Percentiles rank a stretch among this genome's conserved stretches.
phyloP scores from a whole-genome alignment of 768 basidiomycete genomes.

The Podaxis pistillaris region DNA sequence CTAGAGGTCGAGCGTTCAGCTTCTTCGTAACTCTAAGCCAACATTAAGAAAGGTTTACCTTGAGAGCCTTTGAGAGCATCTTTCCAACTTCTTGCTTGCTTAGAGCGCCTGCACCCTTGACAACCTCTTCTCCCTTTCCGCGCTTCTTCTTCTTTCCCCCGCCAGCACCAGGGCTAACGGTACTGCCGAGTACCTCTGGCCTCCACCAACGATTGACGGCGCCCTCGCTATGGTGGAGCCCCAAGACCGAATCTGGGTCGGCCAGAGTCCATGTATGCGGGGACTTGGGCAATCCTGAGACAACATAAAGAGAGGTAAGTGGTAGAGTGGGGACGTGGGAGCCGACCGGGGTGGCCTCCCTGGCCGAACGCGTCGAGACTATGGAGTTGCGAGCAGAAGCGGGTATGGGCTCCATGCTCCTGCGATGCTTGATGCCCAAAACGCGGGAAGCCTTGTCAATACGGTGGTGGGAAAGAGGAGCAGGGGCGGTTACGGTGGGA shows the following conservation, averaged over 20 bases:
- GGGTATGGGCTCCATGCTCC: conserved; percentile 84
- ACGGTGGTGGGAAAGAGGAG: conserved; percentile 38
- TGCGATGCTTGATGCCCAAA: conserved; percentile 71
- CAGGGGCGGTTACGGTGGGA: conserved; percentile 30
- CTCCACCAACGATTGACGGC: conserved; percentile 90
- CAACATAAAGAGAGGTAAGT: conserved; percentile 82
- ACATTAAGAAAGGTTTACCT: conserved; percentile 45
- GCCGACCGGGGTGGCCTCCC: conserved; percentile 52
- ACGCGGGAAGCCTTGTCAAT: conserved; percentile 77
- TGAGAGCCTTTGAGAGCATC: conserved; percentile 89
- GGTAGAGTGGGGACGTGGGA: conserved; percentile 72
- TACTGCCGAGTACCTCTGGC: conserved; percentile 87
- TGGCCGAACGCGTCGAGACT: conserved; percentile 70
- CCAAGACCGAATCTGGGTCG: conserved; percentile 78
- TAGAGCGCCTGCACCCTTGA: conserved; percentile 78
- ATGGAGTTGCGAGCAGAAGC: conserved; percentile 74
- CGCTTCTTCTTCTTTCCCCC: conserved; percentile 75
- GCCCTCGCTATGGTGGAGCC: conserved; percentile 79
- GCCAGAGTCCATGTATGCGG: conserved; percentile 90
- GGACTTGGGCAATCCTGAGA: conserved; percentile 85
- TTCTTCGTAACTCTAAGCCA: conserved; percentile 8
- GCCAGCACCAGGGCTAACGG: conserved; percentile 80
- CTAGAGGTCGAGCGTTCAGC: conserved; percentile 33
- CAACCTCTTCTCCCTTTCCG: conserved; percentile 58
- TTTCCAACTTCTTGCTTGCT: conserved; percentile 85